Base-by-base conservation (phyloP, 768 basidiomycete species). In the Hygrophoropsis aurantiaca region DNA sequence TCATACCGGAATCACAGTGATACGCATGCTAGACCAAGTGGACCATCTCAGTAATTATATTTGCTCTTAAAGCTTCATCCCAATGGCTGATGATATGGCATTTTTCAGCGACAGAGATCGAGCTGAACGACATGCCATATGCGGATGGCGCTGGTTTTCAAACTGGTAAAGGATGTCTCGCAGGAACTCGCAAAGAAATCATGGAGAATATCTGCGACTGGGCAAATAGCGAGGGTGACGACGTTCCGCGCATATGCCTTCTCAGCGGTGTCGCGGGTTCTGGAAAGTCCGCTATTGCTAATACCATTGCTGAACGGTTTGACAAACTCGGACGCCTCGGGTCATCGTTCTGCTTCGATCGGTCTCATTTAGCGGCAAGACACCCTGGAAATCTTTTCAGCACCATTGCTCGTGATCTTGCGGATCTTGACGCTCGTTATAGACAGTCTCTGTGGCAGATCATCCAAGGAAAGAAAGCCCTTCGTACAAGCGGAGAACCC, bases 341-440 rank as follows among this genome's bases (percentile, higher is more conserved):
- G 15, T 66, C 68, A 19, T 62, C 62, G 5, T 61, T 58, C 16
- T 70, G 58, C 43, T 64, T 70, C 46, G 47, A 56, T 16, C 53
- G 47, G 2, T 47, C 43, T 5, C 49, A 43, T 11, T 32, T 55
- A 10, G 49, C 46, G 26, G 53, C 24, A 36, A 11, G 57, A 33
- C 53, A 62, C 27, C 51, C 58, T 25, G 45, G 50, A 48, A 53
- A 62, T 42, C 33, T 69, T 30, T 66, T 69, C 52, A 60, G 58
- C 23, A 71, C 68, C n/a, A 59, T 69, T 6, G 66, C 68, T 4
- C 49, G 49, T 9, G 55, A 69, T 26, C 56, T 69, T 18, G 65
- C 68, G 23, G 62, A 66, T 8, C 58, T 63, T n/a, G 52, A 70
- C 35, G 48, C 40, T 25, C 60, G 67, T 24, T 64, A 47, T 35